Base-by-base conservation (phyloP, 1,284 basidiomycete genomes). In the Ustilago xerochloae region DNA sequence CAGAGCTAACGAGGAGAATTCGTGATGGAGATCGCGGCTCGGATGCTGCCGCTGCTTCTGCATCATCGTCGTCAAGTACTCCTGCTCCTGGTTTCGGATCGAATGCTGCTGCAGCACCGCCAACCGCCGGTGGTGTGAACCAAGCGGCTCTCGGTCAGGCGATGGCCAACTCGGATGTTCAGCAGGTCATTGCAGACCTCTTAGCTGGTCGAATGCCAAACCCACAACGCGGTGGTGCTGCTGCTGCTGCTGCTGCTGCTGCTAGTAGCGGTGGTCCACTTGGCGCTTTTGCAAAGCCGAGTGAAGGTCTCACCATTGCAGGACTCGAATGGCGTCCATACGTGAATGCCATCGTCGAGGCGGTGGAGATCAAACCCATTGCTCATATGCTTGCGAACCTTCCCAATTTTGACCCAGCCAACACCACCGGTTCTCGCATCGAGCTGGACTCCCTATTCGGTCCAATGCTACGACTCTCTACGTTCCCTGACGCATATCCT, bases 301-400 rank as follows among this genome's bases (percentile, higher is more conserved):
- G 35, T 22, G 77, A 81, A 33, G 81, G 80, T n/a, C 71, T 81
- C 53, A 86, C 76, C 49, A 74, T 87, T 6, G 75, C 85, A 0
- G 86, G 87, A 2, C 69, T 84, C 50, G 86, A 88, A 4, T 99
- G 97, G 96, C 88, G 94, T n/a, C 90, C 90, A 30, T 90, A 95
- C 36, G 86, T 96, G 20, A 89, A 90, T 47, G 95, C 93, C 1
- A 82, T 98, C 49, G 91, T 92, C 75, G 89, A 90, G 5, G 88
- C 97, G 16, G 89, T 92, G 2, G 90, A 91, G 67, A 87, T 93
- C 82, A 97, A 97, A 86, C 86, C 88, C 33, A 90, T 98, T 61
- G 95, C 94, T 6, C 85, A 87, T 22, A 75, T 64, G 80, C 90
- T 93, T 56, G 90, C 91, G 9, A 86, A 88, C 64, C 87, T 93